Evolutionary conservation across 2,329 filamentous ascomycete species (phyloP), one percentile per base, ranked within the genome.

Genomic region (Elsinoe perseae): DNA sequence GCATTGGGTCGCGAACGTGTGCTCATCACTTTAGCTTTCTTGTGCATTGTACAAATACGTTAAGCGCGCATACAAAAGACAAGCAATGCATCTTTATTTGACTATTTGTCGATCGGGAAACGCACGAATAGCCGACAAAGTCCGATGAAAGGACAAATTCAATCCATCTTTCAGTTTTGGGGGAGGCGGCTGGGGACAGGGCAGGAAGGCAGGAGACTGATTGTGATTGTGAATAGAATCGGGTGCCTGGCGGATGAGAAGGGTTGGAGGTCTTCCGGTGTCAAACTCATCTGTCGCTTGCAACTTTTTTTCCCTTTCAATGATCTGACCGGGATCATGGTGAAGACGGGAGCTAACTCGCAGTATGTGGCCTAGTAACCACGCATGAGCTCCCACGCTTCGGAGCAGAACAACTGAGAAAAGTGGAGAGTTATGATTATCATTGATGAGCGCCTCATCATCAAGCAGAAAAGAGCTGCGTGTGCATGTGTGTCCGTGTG

Each of bases 21-120:
- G 32, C 32, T 36, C 32, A 21, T 43, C 40, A 36, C 25, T 52
- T 20, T 52, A 32, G 44, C 28, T 52, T 50, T 50, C 44, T 50
- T 52, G 28, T 52, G 48, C 48, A 52, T 36, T 52, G 28, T 25
- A 52, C 48, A 28, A 52, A 52, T 36, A 16, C 48, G 48, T 52
- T n/a, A 20, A 52, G 28, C 32, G 48, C 46, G 46, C 28, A 32
- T 28, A 52, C 30, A 20, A 20, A 20, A 32, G 8, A 28, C 14
- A n/a, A n/a, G n/a, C n/a, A n/a, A n/a, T n/a, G n/a, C n/a, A n/a
- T n/a, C n/a, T n/a, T n/a, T n/a, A n/a, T 23, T n/a, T 30, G 14
- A 36, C 28, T 23, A 44, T 23, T 20, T 44, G 28, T 52, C n/a
- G n/a, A 21, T 52, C 20, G 48, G 48, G 30, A n/a, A 25, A 38